phyloP scores from a whole-genome alignment of 2,329 filamentous ascomycete genomes.

The Neofusicoccum umdonicola region DNA sequence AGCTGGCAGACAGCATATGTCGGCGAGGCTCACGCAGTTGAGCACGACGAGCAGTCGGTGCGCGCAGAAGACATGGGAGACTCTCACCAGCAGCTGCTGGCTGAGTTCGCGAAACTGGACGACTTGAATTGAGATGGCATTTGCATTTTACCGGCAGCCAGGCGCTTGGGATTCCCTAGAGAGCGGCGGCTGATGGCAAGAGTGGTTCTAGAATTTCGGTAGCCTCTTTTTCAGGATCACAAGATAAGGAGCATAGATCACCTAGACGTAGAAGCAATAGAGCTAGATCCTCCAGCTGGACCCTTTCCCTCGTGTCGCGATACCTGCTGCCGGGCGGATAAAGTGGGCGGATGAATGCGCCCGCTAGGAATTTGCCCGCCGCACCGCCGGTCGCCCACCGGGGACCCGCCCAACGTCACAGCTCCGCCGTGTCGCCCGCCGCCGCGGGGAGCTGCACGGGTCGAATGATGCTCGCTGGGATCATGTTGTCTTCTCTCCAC shows the following conservation, averaged over 20 bases:
- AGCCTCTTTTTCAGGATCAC: background rate
- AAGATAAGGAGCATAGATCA: conserved; percentile 12
- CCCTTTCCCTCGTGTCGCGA: background rate
- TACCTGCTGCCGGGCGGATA: background rate
- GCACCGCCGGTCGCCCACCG: background rate
- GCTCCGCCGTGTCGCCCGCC: background rate
- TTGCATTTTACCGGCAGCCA: background rate
- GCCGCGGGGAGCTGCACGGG: background rate
- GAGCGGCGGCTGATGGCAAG: background rate
- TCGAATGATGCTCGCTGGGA: conserved; percentile 2
- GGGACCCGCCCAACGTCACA: conserved; percentile 6
- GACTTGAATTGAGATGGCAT: background rate
- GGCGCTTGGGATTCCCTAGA: background rate
- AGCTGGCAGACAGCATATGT: conserved; percentile 28
- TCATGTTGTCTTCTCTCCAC: background rate
- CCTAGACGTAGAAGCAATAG: conserved; percentile 1
- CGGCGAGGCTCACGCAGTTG: background rate
- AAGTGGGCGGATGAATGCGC: background rate
- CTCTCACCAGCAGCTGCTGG: conserved; percentile 6
- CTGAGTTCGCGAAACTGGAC: conserved; percentile 1
- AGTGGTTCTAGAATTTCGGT: background rate
- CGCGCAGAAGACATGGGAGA: background rate
- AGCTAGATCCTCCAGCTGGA: conserved; percentile 2
- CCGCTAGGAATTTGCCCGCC: background rate
- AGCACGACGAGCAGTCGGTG: conserved; percentile 4